Evolutionary conservation across 2,329 filamentous ascomycete genomes (phyloP).

Genomic region (Ramichloridium luteum): DNA sequence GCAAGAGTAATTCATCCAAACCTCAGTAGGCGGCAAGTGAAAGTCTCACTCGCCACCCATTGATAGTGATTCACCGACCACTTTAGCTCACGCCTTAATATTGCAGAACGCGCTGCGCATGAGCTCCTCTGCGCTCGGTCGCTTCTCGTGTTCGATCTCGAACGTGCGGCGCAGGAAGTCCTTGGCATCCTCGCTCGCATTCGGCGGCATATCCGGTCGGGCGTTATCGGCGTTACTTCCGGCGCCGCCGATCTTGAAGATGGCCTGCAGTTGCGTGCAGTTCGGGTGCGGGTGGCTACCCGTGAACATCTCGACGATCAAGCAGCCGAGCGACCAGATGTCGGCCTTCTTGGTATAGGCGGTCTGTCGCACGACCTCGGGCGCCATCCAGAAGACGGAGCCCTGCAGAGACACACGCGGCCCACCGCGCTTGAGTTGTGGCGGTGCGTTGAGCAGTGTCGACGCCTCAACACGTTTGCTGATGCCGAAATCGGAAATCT

Average conservation of each 20-base stretch:
- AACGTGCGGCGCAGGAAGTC: slow-evolving; percentile 81
- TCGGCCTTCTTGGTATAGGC: slow-evolving; percentile 97
- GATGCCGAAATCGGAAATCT: slow-evolving; percentile 98
- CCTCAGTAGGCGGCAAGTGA: too few relatives aligned
- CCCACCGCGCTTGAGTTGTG: slow-evolving; percentile 41
- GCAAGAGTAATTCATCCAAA: too few relatives aligned
- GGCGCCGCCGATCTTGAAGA: slow-evolving; percentile 88
- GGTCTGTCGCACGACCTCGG: slow-evolving; percentile 94
- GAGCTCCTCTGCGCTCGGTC: slow-evolving; percentile 84
- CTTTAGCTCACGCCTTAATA: slow-evolving; percentile 13
- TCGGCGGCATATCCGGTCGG: slow-evolving; percentile 75
- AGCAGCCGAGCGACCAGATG: slow-evolving; percentile 93
- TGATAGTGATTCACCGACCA: too few relatives aligned
- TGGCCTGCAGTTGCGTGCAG: slow-evolving; percentile 91
- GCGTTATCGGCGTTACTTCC: slow-evolving; percentile 45
- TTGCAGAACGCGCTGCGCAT: slow-evolving; percentile 61
- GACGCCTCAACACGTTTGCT: slow-evolving; percentile 93
- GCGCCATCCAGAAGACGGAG: slow-evolving; percentile 99
- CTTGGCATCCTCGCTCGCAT: slow-evolving; percentile 71
- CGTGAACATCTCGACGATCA: slow-evolving; percentile 99
- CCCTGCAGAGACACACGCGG: slow-evolving; percentile 73
- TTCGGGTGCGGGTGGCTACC: slow-evolving; percentile 93
- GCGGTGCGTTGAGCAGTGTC: slow-evolving; percentile 49
- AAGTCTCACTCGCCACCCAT: too few relatives aligned
- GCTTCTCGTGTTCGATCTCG: slow-evolving; percentile 85